phyloP scores from a whole-genome alignment of 2,329 filamentous ascomycete genomes.

The Fusarium begoniae region DNA sequence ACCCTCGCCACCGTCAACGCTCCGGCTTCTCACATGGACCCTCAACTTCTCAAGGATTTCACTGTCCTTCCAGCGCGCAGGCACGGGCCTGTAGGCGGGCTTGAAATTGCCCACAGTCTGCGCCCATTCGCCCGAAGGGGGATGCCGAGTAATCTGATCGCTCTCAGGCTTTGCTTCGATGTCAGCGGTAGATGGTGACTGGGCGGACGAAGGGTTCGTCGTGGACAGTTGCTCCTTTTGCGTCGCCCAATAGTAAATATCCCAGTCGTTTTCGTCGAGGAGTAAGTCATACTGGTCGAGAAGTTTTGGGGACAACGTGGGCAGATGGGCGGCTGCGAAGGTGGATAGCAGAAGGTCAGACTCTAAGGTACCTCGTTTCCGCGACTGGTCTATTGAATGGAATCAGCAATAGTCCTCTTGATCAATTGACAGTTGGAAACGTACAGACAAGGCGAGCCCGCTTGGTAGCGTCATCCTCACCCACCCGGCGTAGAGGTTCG shows the following conservation, averaged over 20 bases:
- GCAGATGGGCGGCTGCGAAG: constrained; percentile 84
- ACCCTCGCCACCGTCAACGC: constrained; percentile 52
- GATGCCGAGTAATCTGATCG: constrained; percentile 48
- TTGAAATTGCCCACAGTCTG: constrained; percentile 96
- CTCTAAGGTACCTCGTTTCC: constrained; percentile 95
- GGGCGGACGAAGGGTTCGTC: constrained; percentile 47
- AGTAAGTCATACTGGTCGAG: constrained; percentile 89
- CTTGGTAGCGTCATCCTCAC: constrained; percentile 87
- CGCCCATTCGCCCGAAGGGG: constrained; percentile 82
- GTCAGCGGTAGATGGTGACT: constrained; percentile 18
- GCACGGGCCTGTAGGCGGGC: constrained; percentile 91
- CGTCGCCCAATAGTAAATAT: constrained; percentile 99
- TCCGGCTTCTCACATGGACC: constrained; percentile 76
- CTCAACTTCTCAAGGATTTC: constrained; percentile 81
- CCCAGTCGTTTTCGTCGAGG: constrained; percentile 99
- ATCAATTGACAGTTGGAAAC: constrained; percentile 42
- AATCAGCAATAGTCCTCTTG: background rate
- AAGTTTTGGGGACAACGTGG: constrained; percentile 75
- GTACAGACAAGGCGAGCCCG: constrained; percentile 80
- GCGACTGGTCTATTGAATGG: constrained; percentile 76
- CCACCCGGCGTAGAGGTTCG: constrained; percentile 84
- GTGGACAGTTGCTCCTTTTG: constrained; percentile 70
- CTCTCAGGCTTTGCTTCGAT: constrained; percentile 38
- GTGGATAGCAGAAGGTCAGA: constrained; percentile 96
- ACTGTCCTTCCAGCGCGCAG: constrained; percentile 83